Base-by-base conservation (phyloP, 768 basidiomycete species). In the Sistotremastrum suecicum region DNA sequence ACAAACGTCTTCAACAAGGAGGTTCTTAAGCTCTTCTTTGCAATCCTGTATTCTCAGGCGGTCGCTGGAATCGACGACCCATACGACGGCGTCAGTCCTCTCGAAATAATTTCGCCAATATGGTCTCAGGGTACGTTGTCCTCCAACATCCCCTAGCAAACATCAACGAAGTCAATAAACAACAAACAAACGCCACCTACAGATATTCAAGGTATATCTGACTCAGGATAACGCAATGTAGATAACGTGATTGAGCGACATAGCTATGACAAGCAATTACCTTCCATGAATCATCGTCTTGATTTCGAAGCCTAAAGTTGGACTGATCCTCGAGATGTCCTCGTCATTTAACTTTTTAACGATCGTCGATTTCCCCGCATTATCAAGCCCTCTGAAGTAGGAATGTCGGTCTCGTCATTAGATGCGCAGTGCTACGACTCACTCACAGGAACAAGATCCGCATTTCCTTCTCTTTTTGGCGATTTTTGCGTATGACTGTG, bases 41-140 rank as follows among this genome's bases (percentile, higher is more conserved):
- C 94, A 98, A 60, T 98, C 92, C 42, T 69, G 64, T 74, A 95
- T 87, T 50, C 95, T 75, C 67, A 89, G 71, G 37, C 85, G 74
- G 65, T 98, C 94, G 35, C 83, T 76, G 0, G 91, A 94, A 66
- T 99, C 95, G 37, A 99, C 92, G 11, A 99, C 94, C 95, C 95
- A 99, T 34, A 98, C 90, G 39, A 99, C 70, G 5, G 86, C 94
- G 63, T 98, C 95, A 7, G 95, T 98, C 63, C 91, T 88, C 63
- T 99, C 95, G 54, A 98, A 98, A 65, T 98, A 98, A 62, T 98
- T 99, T 29, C 89, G 71, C 95, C 95, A 99, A 62, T 98, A 98
- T 5, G 95, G 94, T 32, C 95, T 76, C 43, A 99, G 78, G 0
- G 89, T 92, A 47, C 83, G 78, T 62, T 99, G 95, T 28, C 95